phyloP scores from a whole-genome alignment of 345 rosid species.

The rapeseed (Brassica napus) region Da-Ae NC_063445.1:55765001-55765500 shows the following conservation, averaged over 20 bases:
- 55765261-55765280: background rate
- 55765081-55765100: background rate
- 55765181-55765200: background rate
- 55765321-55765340: background rate
- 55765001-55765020: no score
- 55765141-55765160: background rate
- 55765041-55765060: no score
- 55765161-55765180: background rate
- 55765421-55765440: background rate
- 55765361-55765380: background rate
- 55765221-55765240: background rate
- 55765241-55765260: background rate
- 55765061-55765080: background rate
- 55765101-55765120: background rate
- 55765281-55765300: background rate
- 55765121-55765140: background rate
- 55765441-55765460: background rate
- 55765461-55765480: conserved; percentile 14
- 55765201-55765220: background rate
- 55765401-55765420: conserved; percentile 4
- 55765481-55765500: background rate
- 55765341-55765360: background rate
- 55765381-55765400: background rate
- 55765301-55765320: background rate
- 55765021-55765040: no score